A percentile compares a stretch with the other conserved stretches of the same genome.
Conservation (phyloP, 169 alveolate genomes). For the Plasmodium sp. region DNA sequence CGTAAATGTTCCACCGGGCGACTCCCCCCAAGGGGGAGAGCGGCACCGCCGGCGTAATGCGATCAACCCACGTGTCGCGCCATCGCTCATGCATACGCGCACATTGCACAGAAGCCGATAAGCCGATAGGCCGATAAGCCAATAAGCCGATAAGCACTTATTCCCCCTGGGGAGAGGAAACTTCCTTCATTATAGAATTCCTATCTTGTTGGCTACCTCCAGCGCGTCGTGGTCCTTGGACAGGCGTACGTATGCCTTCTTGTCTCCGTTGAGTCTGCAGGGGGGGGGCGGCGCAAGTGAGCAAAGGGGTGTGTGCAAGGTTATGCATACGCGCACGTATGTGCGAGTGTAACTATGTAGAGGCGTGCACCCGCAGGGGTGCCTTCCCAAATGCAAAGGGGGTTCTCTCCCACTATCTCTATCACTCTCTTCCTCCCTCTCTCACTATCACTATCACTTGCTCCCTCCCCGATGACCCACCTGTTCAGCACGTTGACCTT, state of each 20-base stretch:
- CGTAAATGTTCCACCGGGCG: background rate
- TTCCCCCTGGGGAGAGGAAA: background rate
- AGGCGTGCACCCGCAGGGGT: background rate
- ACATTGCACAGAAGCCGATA: background rate
- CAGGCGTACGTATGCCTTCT: slow-evolving; percentile 98
- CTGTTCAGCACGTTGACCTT: slow-evolving; percentile 96
- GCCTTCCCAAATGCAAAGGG: background rate
- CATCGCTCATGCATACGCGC: background rate
- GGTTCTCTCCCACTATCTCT: background rate
- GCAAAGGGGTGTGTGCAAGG: background rate
- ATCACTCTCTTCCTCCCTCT: background rate
- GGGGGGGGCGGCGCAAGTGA: background rate
- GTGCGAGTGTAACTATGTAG: background rate
- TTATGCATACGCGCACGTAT: background rate
- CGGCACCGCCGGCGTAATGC: background rate
- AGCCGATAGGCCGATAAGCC: background rate
- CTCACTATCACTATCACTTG: background rate
- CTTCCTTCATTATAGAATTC: slow-evolving; percentile 91
- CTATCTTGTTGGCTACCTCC: slow-evolving; percentile 98
- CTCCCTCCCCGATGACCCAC: background rate
- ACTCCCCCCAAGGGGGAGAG: background rate
- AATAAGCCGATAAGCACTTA: background rate
- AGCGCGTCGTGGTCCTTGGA: slow-evolving; percentile 97
- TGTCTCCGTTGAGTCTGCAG: slow-evolving; percentile 94
- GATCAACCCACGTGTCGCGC: background rate